phyloP scores from a whole-genome alignment of 331 rosid genomes.

The Spiraea crenata region DNA sequence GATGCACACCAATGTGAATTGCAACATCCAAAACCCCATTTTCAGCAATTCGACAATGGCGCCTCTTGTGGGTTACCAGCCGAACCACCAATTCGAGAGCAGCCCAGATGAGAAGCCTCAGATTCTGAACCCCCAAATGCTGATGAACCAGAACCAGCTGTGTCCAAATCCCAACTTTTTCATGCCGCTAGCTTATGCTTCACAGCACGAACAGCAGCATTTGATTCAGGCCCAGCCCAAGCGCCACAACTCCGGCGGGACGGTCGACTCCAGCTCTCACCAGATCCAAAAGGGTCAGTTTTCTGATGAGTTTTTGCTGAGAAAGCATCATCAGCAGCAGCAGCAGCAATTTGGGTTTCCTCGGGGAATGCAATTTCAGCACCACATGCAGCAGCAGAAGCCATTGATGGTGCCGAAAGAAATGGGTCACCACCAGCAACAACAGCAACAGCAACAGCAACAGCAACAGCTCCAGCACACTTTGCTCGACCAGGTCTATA shows the following conservation, averaged over 20 bases:
- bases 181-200: conserved; percentile 28
- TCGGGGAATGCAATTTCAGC: conserved; percentile 35
- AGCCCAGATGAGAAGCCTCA: conserved; percentile 41
- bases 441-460: conserved; percentile 26
- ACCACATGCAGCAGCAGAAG: conserved; percentile 25
- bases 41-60: conserved; percentile 17
- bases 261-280: conserved; percentile 27
- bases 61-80: conserved; percentile 29
- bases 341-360: conserved; percentile 25
- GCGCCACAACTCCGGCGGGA: conserved; percentile 36
- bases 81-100: conserved; percentile 18
- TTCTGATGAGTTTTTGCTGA: conserved; percentile 30
- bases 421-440: conserved; percentile 16
- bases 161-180: conserved; percentile 34
- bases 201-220: conserved; percentile 30
- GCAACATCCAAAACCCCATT: conserved; percentile 27
- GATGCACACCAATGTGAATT: not conserved
- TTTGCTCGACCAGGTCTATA: conserved; percentile 46
- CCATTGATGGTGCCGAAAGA: conserved; percentile 29
- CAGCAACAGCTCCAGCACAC: conserved; percentile 32
- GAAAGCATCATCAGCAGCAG: conserved; percentile 27
- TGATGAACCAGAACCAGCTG: conserved; percentile 36
- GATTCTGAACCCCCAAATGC: conserved; percentile 29
- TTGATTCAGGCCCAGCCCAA: conserved; percentile 37
- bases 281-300: conserved; percentile 36